Evolutionary conservation across 2,329 filamentous ascomycete genomes (phyloP), one percentile per base, ranked within the genome.

Genomic region (Arachnopeziza araneosa): DNA sequence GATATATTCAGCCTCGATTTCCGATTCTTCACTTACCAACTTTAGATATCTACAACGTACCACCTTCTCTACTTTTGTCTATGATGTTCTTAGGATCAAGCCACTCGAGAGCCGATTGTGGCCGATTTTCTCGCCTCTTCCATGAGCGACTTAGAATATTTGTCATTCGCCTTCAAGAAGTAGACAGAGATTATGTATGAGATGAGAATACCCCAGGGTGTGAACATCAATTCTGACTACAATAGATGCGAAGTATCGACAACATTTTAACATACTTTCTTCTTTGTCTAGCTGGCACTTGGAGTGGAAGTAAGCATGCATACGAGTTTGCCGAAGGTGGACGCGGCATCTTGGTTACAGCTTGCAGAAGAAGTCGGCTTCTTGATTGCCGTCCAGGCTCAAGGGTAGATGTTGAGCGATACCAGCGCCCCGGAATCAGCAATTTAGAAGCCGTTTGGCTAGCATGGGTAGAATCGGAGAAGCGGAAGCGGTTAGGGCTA

Each of bases 31-130:
- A 71, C 54, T 58, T 69, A 12, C 69, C 69, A 9, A 70, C 69
- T 9, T 69, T 71, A 26, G 60, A 69, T 50, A 61, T 69, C 2
- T 70, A 69, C 48, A 62, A 56, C 21, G 59, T 61, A 24, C 61
- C 65, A 50, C 67, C 67, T 36, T 55, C 69, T 2, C 58, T 71
- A 21, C 55, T 71, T 6, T 54, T 68, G 1, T 63, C 66, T 2
- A 71, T 71, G 68, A 70, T 70, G 67, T 69, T 71, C 51, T 61
- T 71, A 8, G 69, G 69, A 2, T 69, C 68, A 14, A 67, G 66
- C 54, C 67, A 71, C 60, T 69, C 69, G 1, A 61, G 57, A 12
- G 56, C 55, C 8, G 69, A 71, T 59, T 62, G 66, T 26, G 67
- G 68, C 14, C 57, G 68, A 1, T 71, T 71, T 54, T 66, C 64